phyloP scores from a whole-genome alignment of 805 yeast genomes.

The Candida michaelii region DNA sequence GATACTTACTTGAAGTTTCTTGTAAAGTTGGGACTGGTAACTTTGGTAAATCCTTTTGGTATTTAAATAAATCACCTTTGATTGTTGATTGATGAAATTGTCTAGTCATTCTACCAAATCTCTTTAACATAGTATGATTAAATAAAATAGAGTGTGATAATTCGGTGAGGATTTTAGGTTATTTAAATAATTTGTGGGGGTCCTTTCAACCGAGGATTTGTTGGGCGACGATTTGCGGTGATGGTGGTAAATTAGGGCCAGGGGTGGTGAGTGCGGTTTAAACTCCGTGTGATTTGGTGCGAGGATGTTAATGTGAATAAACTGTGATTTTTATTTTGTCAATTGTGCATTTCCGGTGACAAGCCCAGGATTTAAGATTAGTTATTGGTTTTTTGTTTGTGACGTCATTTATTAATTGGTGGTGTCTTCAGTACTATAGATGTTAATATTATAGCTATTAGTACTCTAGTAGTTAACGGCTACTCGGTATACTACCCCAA shows the following conservation, averaged over 20 bases:
- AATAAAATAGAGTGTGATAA: not conserved
- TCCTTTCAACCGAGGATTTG: slow-evolving; percentile 11
- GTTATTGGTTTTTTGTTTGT: no score
- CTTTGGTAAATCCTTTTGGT: slow-evolving; percentile 72
- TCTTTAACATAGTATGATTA: slow-evolving; percentile 7
- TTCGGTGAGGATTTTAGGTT: not conserved
- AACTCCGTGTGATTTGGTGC: not conserved
- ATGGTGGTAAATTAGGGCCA: not conserved
- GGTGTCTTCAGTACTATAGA: no score
- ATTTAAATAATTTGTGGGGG: slow-evolving; percentile 10
- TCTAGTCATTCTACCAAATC: slow-evolving; percentile 15
- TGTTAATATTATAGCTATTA: no score
- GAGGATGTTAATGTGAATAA: no score
- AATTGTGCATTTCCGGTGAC: no score
- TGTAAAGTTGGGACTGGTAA: slow-evolving; percentile 85
- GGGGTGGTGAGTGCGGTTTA: no score
- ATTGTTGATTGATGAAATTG: slow-evolving; percentile 27
- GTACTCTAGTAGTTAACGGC: no score
- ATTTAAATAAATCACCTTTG: slow-evolving; percentile 69
- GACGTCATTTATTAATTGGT: no score
- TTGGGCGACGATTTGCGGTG: slow-evolving; percentile 1
- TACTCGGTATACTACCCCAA: no score
- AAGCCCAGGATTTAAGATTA: no score
- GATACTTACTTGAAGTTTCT: slow-evolving; percentile 67
- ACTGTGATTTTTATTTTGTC: no score